Conservation (phyloP, 495 filamentous ascomycete species). For the Chaetomium cochliodes region DNA sequence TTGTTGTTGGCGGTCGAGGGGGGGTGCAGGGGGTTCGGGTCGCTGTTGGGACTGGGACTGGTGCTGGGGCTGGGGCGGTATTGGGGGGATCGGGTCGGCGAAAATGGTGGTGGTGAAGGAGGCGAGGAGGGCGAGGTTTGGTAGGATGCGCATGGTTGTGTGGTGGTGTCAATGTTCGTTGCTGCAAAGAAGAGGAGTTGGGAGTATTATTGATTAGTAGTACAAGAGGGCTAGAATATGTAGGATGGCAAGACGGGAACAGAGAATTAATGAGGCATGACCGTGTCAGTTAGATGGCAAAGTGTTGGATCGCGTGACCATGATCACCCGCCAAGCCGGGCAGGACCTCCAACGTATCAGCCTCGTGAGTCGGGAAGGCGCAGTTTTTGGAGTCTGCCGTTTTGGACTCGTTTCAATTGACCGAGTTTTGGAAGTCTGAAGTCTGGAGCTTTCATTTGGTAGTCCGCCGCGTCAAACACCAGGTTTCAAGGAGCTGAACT, state of each 20-base stretch:
- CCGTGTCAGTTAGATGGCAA: slow-evolving; percentile 7
- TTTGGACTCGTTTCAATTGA: neutral
- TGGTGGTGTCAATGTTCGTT: neutral
- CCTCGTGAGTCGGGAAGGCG: neutral
- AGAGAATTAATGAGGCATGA: neutral
- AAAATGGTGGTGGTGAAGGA: neutral
- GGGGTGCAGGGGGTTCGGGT: slow-evolving; percentile 24
- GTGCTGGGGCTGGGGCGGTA: neutral
- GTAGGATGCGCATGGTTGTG: neutral
- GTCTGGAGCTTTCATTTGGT: neutral
- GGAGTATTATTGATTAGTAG: neutral
- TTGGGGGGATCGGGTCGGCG: neutral
- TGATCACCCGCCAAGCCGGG: slow-evolving; percentile 16
- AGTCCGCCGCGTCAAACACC: no score
- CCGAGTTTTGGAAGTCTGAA: neutral
- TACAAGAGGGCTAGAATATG: neutral
- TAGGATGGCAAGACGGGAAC: neutral
- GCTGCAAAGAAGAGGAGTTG: neutral
- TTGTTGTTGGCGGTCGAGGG: neutral
- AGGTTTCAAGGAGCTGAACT: no score
- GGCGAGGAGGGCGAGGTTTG: neutral
- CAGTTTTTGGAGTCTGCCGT: neutral
- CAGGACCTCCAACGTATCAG: neutral
- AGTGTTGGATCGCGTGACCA: slow-evolving; percentile 27
- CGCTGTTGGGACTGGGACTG: neutral